These are phyloP conservation scores for Amanita pseudoporphyria DNA, from an alignment of 768 basidiomycete genomes.

Conservation along the genomic window DNA sequence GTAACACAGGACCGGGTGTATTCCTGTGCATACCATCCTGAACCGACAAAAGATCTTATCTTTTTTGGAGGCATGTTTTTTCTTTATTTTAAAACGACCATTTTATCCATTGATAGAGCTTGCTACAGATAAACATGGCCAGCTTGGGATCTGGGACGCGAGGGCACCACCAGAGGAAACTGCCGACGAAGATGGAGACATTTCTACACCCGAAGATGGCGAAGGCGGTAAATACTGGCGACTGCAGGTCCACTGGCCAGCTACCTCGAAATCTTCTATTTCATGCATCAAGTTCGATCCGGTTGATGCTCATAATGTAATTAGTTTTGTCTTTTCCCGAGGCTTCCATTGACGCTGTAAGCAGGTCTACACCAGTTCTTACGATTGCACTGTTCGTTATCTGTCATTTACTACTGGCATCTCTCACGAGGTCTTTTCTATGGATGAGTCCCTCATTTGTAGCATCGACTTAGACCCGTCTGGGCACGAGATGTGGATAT, in stretches of 20 bases:
- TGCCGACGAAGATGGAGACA: conserved; percentile 54
- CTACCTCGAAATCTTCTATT: conserved; percentile 69
- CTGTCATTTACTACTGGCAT: conserved; percentile 66
- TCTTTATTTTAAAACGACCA: not conserved
- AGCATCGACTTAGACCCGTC: conserved; percentile 58
- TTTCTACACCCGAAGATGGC: conserved; percentile 24
- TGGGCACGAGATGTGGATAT: conserved; percentile 81
- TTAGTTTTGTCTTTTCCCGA: conserved; percentile 10
- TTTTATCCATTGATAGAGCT: not conserved
- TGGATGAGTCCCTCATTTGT: conserved; percentile 52
- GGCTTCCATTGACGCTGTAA: not conserved
- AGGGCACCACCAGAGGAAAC: conserved; percentile 57
- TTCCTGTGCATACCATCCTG: conserved; percentile 74
- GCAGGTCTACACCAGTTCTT: conserved; percentile 74
- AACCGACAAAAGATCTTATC: conserved; percentile 69
- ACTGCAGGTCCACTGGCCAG: conserved; percentile 79
- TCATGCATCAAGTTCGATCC: conserved; percentile 75
- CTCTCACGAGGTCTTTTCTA: conserved; percentile 60
- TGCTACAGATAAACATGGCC: conserved; percentile 66
- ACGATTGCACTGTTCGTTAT: conserved; percentile 69
- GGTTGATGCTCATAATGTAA: conserved; percentile 61
- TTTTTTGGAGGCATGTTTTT: conserved; percentile 65
- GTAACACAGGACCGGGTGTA: conserved; percentile 71
- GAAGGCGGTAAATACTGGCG: conserved; percentile 76
- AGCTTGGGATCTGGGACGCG: conserved; percentile 83